Conservation (phyloP, 2,329 filamentous ascomycete genomes). For the Penicillium rolfsii region DNA sequence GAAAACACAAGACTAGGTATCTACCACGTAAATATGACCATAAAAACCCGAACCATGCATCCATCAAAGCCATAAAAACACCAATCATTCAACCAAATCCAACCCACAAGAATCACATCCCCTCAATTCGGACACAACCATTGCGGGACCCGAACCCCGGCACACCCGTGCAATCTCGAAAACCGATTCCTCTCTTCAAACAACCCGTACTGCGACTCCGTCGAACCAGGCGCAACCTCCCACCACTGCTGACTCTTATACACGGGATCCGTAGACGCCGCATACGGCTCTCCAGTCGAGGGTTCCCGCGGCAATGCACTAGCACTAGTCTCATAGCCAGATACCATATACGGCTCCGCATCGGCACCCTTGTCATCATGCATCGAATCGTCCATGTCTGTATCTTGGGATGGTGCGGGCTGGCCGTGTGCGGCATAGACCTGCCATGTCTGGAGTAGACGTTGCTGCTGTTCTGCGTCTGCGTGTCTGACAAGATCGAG, state of each 20-base stretch:
- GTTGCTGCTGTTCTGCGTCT: constrained; percentile 69
- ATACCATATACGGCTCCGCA: constrained; percentile 81
- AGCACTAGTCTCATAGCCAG: constrained; percentile 74
- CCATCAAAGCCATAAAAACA: neutral
- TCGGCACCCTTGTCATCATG: constrained; percentile 24
- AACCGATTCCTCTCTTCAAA: constrained; percentile 40
- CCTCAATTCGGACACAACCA: constrained; percentile 6
- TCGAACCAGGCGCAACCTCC: constrained; percentile 35
- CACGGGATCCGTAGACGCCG: constrained; percentile 45
- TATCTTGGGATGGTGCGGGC: constrained; percentile 17
- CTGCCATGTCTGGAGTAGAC: constrained; percentile 82
- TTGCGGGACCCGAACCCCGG: neutral
- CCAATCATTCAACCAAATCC: neutral
- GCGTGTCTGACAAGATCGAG: constrained; percentile 77
- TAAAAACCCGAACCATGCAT: neutral
- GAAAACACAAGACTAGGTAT: neutral
- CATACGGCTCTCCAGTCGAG: constrained; percentile 39
- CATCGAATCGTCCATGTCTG: constrained; percentile 50
- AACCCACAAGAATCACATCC: neutral
- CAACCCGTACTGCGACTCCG: constrained; percentile 46
- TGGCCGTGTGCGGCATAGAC: constrained; percentile 61
- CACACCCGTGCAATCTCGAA: constrained; percentile 3
- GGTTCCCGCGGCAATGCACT: constrained; percentile 51
- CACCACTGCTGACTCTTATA: constrained; percentile 47
- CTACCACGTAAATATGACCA: neutral